phyloP scores from a whole-genome alignment of 495 filamentous ascomycete genomes.

The Lasiosphaeria miniovina region DNA sequence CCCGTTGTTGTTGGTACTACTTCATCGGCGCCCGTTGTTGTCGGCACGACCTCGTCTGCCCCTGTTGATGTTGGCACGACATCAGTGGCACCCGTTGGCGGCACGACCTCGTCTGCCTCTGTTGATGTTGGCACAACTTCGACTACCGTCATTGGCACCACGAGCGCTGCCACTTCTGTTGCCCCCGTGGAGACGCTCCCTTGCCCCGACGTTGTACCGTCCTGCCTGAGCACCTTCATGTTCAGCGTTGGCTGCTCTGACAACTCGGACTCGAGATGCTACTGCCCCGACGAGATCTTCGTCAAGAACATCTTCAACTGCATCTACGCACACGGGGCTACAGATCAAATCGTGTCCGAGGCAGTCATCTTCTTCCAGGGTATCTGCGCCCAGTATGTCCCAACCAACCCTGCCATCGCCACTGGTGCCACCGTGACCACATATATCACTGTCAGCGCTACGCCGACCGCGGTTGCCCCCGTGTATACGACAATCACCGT shows the following conservation, averaged over 20 bases:
- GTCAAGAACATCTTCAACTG: conserved; percentile 79
- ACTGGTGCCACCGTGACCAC: conserved; percentile 60
- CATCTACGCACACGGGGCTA: conserved; percentile 70
- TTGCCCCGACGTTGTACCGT: conserved; percentile 75
- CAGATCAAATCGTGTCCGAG: conserved; percentile 60
- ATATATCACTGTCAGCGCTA: conserved; percentile 52
- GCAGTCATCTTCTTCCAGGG: conserved; percentile 85
- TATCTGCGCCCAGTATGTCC: conserved; percentile 76
- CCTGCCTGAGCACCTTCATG: conserved; percentile 93
- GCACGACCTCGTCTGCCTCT: too few species aligned
- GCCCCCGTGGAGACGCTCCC: conserved; percentile 46
- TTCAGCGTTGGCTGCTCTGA: conserved; percentile 69
- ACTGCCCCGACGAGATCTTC: conserved; percentile 76
- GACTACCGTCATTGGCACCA: conserved; percentile 13
- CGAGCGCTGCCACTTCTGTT: conserved; percentile 32
- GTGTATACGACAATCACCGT: conserved; percentile 62
- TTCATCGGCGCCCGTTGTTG: conserved; percentile 6
- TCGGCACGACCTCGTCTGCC: conserved; percentile 7
- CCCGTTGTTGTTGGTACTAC: conserved; percentile 1
- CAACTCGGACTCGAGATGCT: conserved; percentile 82
- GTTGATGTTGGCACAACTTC: too few species aligned
- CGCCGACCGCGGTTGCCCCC: conserved; percentile 40
- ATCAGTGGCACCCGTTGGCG: not conserved
- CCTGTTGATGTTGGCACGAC: conserved; percentile 1
- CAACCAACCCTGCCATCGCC: conserved; percentile 78